These are phyloP conservation scores for Nepenthes alata DNA, from an alignment of 179 eudicot genomes.

Conservation along the genomic window DNA sequence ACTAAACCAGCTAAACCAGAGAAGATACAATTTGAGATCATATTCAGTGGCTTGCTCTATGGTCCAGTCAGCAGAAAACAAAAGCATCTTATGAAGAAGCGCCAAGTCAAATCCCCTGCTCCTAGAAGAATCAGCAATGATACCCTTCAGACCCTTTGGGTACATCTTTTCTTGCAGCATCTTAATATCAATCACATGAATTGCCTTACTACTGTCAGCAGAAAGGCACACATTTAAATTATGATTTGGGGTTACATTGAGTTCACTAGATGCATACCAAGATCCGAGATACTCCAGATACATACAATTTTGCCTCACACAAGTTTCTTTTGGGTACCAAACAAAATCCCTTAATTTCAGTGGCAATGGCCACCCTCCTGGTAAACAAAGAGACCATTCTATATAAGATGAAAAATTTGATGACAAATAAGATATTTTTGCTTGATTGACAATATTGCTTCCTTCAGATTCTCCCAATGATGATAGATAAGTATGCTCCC, in stretches of 20 bases:
- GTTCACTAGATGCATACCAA: slow-evolving; percentile 30
- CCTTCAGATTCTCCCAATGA: slow-evolving; percentile 70
- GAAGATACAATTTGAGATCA: slow-evolving; percentile 45
- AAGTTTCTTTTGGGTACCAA: slow-evolving; percentile 48
- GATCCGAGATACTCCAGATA: slow-evolving; percentile 60
- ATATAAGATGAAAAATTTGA: slow-evolving; percentile 13
- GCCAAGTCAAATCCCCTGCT: slow-evolving; percentile 18
- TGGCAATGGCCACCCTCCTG: slow-evolving; percentile 88
- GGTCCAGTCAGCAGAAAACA: slow-evolving; percentile 75
- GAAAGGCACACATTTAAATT: slow-evolving; percentile 11
- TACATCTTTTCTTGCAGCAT: slow-evolving; percentile 32
- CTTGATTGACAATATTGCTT: slow-evolving; percentile 40
- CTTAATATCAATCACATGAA: slow-evolving; percentile 36
- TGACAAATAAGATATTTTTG: slow-evolving; percentile 31
- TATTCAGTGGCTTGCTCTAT: slow-evolving; percentile 65
- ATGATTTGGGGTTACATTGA: slow-evolving; percentile 14
- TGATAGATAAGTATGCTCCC: slow-evolving; percentile 88
- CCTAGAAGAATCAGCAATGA: slow-evolving; percentile 8
- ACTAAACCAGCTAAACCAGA: slow-evolving; percentile 69
- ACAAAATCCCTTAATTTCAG: slow-evolving; percentile 47
- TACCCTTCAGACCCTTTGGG: slow-evolving; percentile 24
- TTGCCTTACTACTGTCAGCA: slow-evolving; percentile 14
- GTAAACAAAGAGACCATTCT: slow-evolving; percentile 37
- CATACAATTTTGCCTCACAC: slow-evolving; percentile 55
- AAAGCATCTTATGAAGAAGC: slow-evolving; percentile 30